Evolutionary conservation across 139 green algal species (phyloP).

Genomic region (Ettlia oleoabundans): DNA sequence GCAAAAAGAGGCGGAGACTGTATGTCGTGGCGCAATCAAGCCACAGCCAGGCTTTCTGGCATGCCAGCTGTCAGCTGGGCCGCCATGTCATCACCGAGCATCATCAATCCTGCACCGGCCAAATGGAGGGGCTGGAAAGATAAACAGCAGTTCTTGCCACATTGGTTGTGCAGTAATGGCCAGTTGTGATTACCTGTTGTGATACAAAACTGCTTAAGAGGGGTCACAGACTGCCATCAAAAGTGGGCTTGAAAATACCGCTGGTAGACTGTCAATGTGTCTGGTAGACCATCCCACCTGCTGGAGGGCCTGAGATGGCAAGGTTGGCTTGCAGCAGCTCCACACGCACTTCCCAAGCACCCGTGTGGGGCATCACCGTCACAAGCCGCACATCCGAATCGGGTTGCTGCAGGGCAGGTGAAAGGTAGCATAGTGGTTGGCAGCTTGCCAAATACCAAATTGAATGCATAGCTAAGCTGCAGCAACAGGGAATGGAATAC

Average conservation of each 20-base stretch:
- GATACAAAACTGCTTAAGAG: too few species aligned
- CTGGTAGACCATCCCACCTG: not conserved
- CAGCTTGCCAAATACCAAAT: too few species aligned
- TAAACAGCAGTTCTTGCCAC: too few species aligned
- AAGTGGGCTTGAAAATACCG: not conserved
- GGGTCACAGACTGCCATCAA: too few species aligned
- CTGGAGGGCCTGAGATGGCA: not conserved
- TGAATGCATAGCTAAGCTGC: not conserved
- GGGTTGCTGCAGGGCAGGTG: not conserved
- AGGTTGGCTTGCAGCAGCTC: conserved; percentile 36
- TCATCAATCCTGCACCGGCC: conserved; percentile 24
- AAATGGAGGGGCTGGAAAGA: not conserved
- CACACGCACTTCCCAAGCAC: conserved; percentile 19
- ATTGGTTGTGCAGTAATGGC: too few species aligned
- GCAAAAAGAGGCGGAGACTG: too few species aligned
- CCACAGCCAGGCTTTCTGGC: conserved; percentile 8
- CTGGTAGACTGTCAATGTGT: not conserved
- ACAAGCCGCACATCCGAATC: conserved; percentile 19
- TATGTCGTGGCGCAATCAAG: not conserved
- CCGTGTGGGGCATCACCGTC: conserved; percentile 32
- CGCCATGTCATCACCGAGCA: conserved; percentile 29
- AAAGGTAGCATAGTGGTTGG: not conserved
- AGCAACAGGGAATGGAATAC: not conserved
- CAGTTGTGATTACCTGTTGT: too few species aligned
- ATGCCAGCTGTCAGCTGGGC: conserved; percentile 14